A percentile compares a stretch with the other conserved stretches of the same genome.
These are phyloP conservation scores for Anaeromyces robustus DNA, from an alignment of 192 early-diverging fungal species.

Conservation along the genomic window DNA sequence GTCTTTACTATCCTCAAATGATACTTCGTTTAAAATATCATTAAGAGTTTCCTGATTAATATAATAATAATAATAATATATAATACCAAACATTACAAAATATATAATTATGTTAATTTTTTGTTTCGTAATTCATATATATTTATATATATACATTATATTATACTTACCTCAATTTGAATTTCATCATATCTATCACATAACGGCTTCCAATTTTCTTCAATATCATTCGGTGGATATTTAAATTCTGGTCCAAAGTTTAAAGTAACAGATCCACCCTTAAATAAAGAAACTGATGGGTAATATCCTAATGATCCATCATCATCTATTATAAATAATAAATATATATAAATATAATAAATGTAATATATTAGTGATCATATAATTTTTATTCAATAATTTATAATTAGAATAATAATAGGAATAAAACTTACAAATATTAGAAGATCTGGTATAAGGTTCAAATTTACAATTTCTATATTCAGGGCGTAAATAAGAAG, in stretches of 20 bases:
- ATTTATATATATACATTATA: too few species aligned
- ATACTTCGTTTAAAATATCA: not conserved
- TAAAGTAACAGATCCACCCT: conserved; percentile 37
- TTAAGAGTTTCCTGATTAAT: not conserved
- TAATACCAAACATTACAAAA: too few species aligned
- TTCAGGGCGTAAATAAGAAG: not conserved
- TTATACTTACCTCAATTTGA: not conserved
- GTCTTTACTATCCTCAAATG: not conserved
- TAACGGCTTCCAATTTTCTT: not conserved
- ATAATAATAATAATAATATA: too few species aligned
- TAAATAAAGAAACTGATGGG: conserved; percentile 40
- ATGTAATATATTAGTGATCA: too few species aligned
- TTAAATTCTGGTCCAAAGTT: conserved; percentile 49
- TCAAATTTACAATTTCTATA: not conserved
- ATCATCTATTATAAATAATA: conserved; percentile 12
- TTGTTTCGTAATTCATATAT: too few species aligned
- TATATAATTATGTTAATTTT: too few species aligned
- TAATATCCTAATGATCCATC: conserved; percentile 52
- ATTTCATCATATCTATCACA: not conserved
- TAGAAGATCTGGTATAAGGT: not conserved
- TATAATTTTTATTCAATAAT: too few species aligned
- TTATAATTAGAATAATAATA: too few species aligned
- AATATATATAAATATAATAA: too few species aligned
- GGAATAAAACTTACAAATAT: not conserved
- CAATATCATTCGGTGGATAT: conserved; percentile 21